Evolutionary conservation across 2,329 filamentous ascomycete species (phyloP).

Genomic region (Lachnum nothofagi): DNA sequence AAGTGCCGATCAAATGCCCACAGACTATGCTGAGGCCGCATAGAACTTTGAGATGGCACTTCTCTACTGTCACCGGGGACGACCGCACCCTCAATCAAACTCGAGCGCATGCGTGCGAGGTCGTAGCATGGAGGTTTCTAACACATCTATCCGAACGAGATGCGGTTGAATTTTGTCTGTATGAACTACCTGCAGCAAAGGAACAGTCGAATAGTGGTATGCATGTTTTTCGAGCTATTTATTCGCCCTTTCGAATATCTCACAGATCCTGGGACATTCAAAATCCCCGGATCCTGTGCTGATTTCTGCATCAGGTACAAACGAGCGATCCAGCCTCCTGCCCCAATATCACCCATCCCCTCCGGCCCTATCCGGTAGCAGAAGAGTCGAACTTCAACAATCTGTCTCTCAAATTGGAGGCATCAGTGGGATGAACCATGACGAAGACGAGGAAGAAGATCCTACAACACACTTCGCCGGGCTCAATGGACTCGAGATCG

Average conservation of each 20-base stretch:
- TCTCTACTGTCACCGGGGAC: slow-evolving; percentile 53
- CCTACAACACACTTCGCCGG: slow-evolving; percentile 69
- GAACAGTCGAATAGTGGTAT: not conserved
- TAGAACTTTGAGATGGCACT: slow-evolving; percentile 73
- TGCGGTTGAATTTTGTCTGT: slow-evolving; percentile 68
- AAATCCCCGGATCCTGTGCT: too few relatives aligned
- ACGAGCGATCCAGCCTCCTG: slow-evolving; percentile 26
- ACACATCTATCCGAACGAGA: slow-evolving; percentile 66
- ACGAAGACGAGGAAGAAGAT: slow-evolving; percentile 50
- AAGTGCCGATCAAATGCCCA: slow-evolving; percentile 33
- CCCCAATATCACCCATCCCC: slow-evolving; percentile 25
- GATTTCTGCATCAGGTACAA: slow-evolving; percentile 12
- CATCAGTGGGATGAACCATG: slow-evolving; percentile 33
- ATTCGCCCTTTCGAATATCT: too few relatives aligned
- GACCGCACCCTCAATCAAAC: slow-evolving; percentile 63
- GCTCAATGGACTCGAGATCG: slow-evolving; percentile 83
- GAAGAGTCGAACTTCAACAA: slow-evolving; percentile 34
- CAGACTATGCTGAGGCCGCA: not conserved
- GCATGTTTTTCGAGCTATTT: too few relatives aligned
- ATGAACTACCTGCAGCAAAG: slow-evolving; percentile 55
- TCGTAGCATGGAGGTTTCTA: slow-evolving; percentile 74
- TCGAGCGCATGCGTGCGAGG: slow-evolving; percentile 70
- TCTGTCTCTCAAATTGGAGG: slow-evolving; percentile 49
- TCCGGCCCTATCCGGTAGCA: slow-evolving; percentile 22
- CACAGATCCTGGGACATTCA: too few relatives aligned